A percentile compares a stretch with the other conserved stretches of the same genome.
phyloP scores from a whole-genome alignment of 192 early-diverging fungal species.

The Entomortierella chlamydospora region DNA sequence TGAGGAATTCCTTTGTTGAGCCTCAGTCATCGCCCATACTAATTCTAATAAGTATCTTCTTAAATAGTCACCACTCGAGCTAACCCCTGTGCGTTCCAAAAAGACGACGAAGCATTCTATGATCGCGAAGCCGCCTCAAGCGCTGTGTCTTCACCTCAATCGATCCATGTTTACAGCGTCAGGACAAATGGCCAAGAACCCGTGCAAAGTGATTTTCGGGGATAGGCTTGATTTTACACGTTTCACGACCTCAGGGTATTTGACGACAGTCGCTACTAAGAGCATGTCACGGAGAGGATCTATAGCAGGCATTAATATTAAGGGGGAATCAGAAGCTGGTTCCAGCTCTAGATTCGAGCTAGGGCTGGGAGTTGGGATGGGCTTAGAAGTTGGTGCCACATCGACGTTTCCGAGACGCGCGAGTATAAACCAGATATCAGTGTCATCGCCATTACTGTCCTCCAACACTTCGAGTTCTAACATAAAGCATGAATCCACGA shows the following conservation, averaged over 20 bases:
- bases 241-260: constrained; percentile 78
- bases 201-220: constrained; percentile 75
- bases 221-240: constrained; percentile 80
- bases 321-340: neutral
- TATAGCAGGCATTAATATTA: neutral
- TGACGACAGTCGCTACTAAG: constrained; percentile 65
- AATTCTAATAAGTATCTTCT: constrained; percentile 1
- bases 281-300: constrained; percentile 45
- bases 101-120: constrained; percentile 82
- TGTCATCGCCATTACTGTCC: neutral
- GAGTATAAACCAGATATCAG: constrained; percentile 4
- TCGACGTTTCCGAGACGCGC: neutral
- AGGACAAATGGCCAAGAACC: constrained; percentile 75
- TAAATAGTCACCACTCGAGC: constrained; percentile 37
- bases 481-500: neutral
- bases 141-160: constrained; percentile 88
- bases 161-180: constrained; percentile 81
- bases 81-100: constrained; percentile 30
- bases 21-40: neutral
- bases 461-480: neutral
- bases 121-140: constrained; percentile 85
- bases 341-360: neutral
- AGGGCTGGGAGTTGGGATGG: neutral
- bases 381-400: neutral
- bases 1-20: neutral